Evolutionary conservation across 305 asterid species (phyloP).

Genomic region (Fraxinus platypoda): DNA sequence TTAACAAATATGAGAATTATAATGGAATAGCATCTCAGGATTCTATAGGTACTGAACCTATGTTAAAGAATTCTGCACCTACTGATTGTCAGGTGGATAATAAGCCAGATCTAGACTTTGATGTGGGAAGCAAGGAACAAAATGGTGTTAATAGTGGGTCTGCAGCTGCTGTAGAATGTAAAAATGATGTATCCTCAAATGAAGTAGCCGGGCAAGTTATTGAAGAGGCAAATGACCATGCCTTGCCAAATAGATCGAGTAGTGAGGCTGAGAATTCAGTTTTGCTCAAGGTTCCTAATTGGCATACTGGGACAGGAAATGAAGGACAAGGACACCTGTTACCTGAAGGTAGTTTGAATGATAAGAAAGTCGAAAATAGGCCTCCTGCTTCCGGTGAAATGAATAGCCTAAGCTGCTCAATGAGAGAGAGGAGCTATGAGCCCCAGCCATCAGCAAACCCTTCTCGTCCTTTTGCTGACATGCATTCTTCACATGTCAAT

Average conservation of each 20-base stretch:
- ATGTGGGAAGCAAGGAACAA: conserved; percentile 28
- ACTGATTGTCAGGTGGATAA: conserved; percentile 35
- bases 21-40: conserved; percentile 35
- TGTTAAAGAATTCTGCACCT: conserved; percentile 26
- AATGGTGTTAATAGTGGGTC: conserved; percentile 28
- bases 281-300: conserved; percentile 31
- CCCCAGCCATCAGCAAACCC: conserved; percentile 30
- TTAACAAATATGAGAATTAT: conserved; percentile 33
- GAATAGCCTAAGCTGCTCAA: conserved; percentile 26
- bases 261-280: conserved; percentile 29
- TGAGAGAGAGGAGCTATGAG: conserved; percentile 22
- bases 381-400: conserved; percentile 29
- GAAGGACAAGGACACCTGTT: conserved; percentile 19
- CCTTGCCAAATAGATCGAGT: conserved; percentile 25
- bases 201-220: conserved; percentile 29
- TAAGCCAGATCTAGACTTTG: conserved; percentile 37
- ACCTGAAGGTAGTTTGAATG: conserved; percentile 10
- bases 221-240: conserved; percentile 29
- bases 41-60: conserved; percentile 33
- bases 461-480: conserved; percentile 33
- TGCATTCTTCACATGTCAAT: conserved; percentile 27
- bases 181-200: conserved; percentile 28
- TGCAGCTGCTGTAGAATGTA: conserved; percentile 28
- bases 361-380: conserved; percentile 29
- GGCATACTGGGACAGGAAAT: conserved; percentile 31